These are phyloP conservation scores for Kernera saxatilis DNA, from an alignment of 345 rosid species.

Conservation along the genomic window DNA sequence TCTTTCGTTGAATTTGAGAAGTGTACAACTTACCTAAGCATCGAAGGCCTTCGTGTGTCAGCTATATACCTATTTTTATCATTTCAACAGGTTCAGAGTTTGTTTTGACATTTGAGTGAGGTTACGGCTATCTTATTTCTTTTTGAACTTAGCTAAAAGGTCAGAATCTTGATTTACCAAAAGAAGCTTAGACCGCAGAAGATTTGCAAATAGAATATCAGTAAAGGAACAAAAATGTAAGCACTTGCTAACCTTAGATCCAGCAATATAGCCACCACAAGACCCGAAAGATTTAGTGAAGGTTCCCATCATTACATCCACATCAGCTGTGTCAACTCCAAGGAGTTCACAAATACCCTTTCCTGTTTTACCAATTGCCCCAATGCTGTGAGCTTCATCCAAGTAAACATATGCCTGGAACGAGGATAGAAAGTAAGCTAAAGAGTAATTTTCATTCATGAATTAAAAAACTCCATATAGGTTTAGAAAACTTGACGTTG, in stretches of 20 bases:
- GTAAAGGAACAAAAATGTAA: background rate
- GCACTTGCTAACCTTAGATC: slow-evolving; percentile 59
- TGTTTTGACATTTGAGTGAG: background rate
- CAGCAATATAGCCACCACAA: slow-evolving; percentile 95
- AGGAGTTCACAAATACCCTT: slow-evolving; percentile 92
- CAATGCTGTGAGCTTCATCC: slow-evolving; percentile 97
- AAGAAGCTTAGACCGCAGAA: background rate
- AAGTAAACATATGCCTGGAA: slow-evolving; percentile 71
- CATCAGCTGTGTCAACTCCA: slow-evolving; percentile 87
- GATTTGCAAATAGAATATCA: background rate
- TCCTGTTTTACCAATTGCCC: slow-evolving; percentile 89
- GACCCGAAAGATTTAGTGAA: slow-evolving; percentile 96
- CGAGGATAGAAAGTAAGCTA: background rate
- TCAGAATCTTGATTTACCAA: background rate
- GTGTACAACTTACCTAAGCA: background rate
- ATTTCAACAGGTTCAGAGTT: background rate
- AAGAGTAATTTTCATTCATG: background rate
- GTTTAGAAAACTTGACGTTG: background rate
- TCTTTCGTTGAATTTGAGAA: background rate
- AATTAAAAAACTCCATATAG: background rate
- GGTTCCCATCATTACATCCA: slow-evolving; percentile 98
- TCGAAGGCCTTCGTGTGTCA: no score
- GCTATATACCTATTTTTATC: no score
- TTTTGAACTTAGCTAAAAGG: background rate
- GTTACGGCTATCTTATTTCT: background rate